These are phyloP conservation scores for Colletotrichum neosansevieriae DNA, from an alignment of 2,329 filamentous ascomycete genomes.

Conservation along the genomic window DNA sequence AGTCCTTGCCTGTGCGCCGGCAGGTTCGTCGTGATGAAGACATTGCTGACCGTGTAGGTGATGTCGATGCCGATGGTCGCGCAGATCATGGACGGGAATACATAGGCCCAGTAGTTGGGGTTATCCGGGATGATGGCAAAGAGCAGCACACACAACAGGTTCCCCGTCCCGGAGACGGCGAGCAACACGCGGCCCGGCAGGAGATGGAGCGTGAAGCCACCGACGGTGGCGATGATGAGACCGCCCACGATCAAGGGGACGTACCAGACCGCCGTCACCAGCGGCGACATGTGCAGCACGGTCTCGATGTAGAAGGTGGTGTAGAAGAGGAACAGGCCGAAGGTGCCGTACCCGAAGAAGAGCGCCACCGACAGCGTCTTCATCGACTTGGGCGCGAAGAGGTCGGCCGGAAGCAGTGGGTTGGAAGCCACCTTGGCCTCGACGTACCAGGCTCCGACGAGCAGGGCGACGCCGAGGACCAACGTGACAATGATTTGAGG, in stretches of 20 bases:
- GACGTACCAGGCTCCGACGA: conserved; percentile 69
- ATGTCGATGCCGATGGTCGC: conserved; percentile 81
- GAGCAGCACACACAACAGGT: conserved; percentile 68
- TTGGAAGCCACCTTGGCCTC: conserved; percentile 71
- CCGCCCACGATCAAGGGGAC: conserved; percentile 76
- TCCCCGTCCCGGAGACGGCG: conserved; percentile 70
- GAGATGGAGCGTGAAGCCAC: conserved; percentile 76
- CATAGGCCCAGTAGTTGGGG: conserved; percentile 77
- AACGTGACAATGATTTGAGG: conserved; percentile 75
- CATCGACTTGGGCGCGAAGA: conserved; percentile 74
- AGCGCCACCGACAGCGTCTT: conserved; percentile 66
- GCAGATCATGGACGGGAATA: conserved; percentile 78
- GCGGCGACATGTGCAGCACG: conserved; percentile 68
- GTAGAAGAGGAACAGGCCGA: conserved; percentile 74
- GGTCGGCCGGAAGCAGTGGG: conserved; percentile 71
- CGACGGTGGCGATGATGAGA: conserved; percentile 70
- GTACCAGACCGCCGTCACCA: conserved; percentile 77
- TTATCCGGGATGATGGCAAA: conserved; percentile 73
- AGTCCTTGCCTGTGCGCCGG: conserved; percentile 76
- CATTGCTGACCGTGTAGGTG: conserved; percentile 79
- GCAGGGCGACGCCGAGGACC: conserved; percentile 64
- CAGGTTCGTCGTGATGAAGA: conserved; percentile 81
- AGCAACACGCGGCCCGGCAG: conserved; percentile 73
- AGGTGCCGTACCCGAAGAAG: conserved; percentile 70
- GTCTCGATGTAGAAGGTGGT: conserved; percentile 73